A percentile compares a stretch with the other conserved stretches of the same genome.
phyloP scores from a whole-genome alignment of 352 stramenopile genomes.

The Aphanomyces cochlioides region DNA sequence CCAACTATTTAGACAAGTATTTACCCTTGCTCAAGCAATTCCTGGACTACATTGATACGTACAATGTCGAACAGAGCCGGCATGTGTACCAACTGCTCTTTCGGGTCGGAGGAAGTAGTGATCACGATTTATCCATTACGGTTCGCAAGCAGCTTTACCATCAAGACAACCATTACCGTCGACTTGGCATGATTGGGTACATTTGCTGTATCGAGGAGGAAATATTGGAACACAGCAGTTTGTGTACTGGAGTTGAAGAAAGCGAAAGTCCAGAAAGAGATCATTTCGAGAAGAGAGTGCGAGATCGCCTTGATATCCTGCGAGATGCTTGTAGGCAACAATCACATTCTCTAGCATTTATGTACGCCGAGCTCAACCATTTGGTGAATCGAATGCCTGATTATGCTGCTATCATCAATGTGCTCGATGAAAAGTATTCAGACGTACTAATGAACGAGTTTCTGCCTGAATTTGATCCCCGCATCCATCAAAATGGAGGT shows the following conservation, averaged over 20 bases:
- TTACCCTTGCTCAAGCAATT: slow-evolving; percentile 52
- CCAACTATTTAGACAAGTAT: slow-evolving; percentile 37
- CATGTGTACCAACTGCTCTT: slow-evolving; percentile 58
- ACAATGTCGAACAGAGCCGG: slow-evolving; percentile 38
- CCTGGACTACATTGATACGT: slow-evolving; percentile 50
- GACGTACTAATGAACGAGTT: slow-evolving; percentile 44
- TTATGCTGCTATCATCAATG: slow-evolving; percentile 33
- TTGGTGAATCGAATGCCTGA: slow-evolving; percentile 36
- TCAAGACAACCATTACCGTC: slow-evolving; percentile 49
- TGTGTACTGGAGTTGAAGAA: not conserved
- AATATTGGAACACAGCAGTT: not conserved
- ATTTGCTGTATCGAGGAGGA: slow-evolving; percentile 39
- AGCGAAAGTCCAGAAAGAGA: not conserved
- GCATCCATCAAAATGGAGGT: slow-evolving; percentile 3
- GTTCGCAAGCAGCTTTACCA: slow-evolving; percentile 55
- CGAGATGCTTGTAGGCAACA: slow-evolving; percentile 29
- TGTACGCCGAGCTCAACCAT: slow-evolving; percentile 43
- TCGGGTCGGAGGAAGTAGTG: slow-evolving; percentile 42
- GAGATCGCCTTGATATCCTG: slow-evolving; percentile 20
- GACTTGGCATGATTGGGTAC: slow-evolving; percentile 48
- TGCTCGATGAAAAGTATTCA: slow-evolving; percentile 46
- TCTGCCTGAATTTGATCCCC: slow-evolving; percentile 43
- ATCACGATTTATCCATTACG: slow-evolving; percentile 50
- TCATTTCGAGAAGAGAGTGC: slow-evolving; percentile 11
- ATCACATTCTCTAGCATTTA: slow-evolving; percentile 40